Base-by-base conservation (phyloP, 306 rosid species). In the Cucurbita argyrosperma region DNA sequence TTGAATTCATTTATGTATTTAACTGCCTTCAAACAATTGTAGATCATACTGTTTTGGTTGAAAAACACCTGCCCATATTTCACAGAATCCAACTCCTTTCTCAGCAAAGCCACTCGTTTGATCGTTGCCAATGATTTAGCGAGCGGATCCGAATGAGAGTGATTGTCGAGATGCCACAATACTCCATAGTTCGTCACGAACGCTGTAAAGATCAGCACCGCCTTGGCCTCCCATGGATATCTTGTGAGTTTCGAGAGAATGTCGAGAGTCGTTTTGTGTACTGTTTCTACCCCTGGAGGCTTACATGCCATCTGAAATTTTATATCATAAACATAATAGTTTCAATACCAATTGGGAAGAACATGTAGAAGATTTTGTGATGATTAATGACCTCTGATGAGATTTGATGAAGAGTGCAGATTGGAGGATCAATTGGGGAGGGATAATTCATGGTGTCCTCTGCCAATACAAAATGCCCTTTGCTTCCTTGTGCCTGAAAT, bases 111-210 rank as follows among this genome's bases (percentile, higher is more conserved):
- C 19, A 68, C 74, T 68, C 74, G 55, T 23, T 68, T 68, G 12
- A 68, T 26, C 21, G 5, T 68, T 2, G 57, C 74, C 56, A 68
- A 68, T 13, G 74, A 68, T 47, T 68, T 68, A 23, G 74, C 74
- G 4, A 68, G 74, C 43, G 74, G 21, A 26, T 68, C 74, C 7
- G 56, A 47, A 19, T 23, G 56, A 5, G 74, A 68, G 56, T 68
- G 47, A 46, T 68, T 30, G 56, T 68, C 56, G 74, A 68, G 74
- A 13, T 68, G 74, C 74, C 74, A 68, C 56, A 68, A 13, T 12
- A 12, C 42, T 23, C 74, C 74, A 26, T 68, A 68, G 55, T 47
- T 50, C 10, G 18, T 47, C 5, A 42, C 57, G 5, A 68, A 68
- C 7, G 74, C 40, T 0, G 57, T 0, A 0, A 68, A 68, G 19